These are phyloP conservation scores for Eimeria sp. DNA, from an alignment of 169 alveolate species.

Conservation along the genomic window DNA sequence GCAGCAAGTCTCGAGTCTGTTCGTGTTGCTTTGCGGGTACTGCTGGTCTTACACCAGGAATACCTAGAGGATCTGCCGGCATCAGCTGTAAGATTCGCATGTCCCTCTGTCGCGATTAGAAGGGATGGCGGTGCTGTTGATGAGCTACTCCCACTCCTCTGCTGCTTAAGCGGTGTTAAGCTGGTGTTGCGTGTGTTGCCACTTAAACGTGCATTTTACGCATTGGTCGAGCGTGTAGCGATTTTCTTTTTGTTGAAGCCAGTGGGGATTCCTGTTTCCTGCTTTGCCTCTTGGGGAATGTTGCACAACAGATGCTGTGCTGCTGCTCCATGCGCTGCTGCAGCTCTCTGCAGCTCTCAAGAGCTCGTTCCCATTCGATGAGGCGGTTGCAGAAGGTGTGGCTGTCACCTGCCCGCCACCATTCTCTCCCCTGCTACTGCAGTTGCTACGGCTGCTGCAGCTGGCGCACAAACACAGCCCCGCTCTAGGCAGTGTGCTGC, in stretches of 20 bases:
- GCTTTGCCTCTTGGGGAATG: background rate
- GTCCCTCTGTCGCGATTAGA: background rate
- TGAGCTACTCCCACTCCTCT: background rate
- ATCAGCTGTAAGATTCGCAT: constrained; percentile 21
- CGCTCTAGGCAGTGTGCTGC: constrained; percentile 53
- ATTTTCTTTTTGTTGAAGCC: background rate
- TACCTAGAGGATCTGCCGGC: constrained; percentile 52
- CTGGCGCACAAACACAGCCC: constrained; percentile 34
- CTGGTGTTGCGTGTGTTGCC: background rate
- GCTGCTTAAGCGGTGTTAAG: background rate
- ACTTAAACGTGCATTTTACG: background rate
- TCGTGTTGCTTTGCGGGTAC: constrained; percentile 66
- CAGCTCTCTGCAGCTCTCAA: constrained; percentile 71
- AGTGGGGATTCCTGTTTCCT: background rate
- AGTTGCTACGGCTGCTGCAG: constrained; percentile 75
- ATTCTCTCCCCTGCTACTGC: constrained; percentile 63
- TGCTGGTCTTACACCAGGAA: constrained; percentile 60
- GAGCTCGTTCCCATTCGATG: constrained; percentile 59
- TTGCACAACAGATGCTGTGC: background rate
- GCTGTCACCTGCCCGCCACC: constrained; percentile 62
- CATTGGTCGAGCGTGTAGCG: background rate
- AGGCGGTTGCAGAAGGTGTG: background rate
- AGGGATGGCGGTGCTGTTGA: background rate
- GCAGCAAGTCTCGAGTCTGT: constrained; percentile 53
- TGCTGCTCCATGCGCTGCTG: constrained; percentile 2